Evolutionary conservation across 176 grass and related monocot species (phyloP).

Genomic region (Oryza punctata): DNA sequence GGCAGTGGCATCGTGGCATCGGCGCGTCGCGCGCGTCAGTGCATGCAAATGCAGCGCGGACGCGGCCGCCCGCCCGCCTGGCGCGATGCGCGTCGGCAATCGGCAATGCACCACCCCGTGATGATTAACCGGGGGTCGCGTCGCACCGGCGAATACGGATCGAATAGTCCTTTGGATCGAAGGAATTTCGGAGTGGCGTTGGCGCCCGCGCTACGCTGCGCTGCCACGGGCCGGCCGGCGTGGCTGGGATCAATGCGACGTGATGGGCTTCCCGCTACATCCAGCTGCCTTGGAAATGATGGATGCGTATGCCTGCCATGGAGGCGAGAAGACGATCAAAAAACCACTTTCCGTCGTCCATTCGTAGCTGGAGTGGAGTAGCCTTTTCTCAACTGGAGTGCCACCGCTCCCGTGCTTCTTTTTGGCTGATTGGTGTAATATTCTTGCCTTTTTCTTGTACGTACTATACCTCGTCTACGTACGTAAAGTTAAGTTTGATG

Average conservation of each 20-base stretch:
- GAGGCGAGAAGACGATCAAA: background rate
- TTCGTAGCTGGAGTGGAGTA: background rate
- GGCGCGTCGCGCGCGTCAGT: slow-evolving; percentile 17
- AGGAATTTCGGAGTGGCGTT: too few species aligned
- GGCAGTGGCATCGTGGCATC: background rate
- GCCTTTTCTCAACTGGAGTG: background rate
- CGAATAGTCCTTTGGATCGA: too few species aligned
- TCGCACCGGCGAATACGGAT: background rate
- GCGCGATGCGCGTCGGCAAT: slow-evolving; percentile 1
- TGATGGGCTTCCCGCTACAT: background rate
- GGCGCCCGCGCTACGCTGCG: background rate
- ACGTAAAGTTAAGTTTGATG: background rate
- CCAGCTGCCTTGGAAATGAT: background rate
- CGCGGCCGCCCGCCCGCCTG: background rate
- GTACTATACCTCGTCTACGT: background rate
- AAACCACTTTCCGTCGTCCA: background rate
- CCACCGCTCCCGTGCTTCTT: background rate
- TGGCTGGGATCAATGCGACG: background rate
- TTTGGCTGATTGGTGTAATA: background rate
- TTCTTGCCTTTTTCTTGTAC: background rate
- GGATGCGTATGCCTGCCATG: background rate
- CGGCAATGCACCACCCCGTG: slow-evolving; percentile 40
- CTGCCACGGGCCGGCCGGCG: background rate
- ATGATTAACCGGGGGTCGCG: slow-evolving; percentile 30
- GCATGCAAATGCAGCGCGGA: background rate